Base-by-base conservation (phyloP, 2,329 filamentous ascomycete genomes). In the Fusarium virguliforme region DNA sequence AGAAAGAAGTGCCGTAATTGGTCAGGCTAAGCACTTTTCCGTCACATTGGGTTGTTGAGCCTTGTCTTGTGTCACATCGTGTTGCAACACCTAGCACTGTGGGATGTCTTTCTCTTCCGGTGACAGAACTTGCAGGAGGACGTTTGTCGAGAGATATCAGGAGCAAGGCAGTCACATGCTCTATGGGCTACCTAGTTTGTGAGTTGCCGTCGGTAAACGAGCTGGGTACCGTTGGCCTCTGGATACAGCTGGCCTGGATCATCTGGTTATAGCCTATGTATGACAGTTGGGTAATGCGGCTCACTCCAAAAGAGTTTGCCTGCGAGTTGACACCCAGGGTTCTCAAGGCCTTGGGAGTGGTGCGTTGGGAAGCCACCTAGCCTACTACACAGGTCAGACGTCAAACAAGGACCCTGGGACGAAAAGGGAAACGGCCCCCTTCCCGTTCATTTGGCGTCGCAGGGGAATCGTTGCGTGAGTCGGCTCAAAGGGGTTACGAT, bases 1-100 rank as follows among this genome's bases (percentile, higher is more conserved):
- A 40, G 37, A 48, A 73, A 68, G 55, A 72, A 71, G 59, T 72
- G 66, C 70, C 69, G 69, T 72, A 70, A 72, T 72, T 72, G 70
- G 70, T 41, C 65, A 51, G 26, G 41, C 43, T 48, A 22, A 26
- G 10, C 37, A 32, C 46, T 72, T 64, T 38, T 48, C 51, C 38
- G 65, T 56, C 41, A 30, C 59, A 43, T 57, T 60, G 54, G 58
- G 55, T 54, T 34, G 50, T 8, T 35, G 30, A 35, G 57, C 51
- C 46, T 18, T 30, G 46, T 34, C 15, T 22, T 4, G 57, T 60
- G 58, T 54, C 26, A 35, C 46, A 57, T 57, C 57, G 43, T 60
- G 37, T n/a, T 41, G 28, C 58, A n/a, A 32, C n/a, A 26, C 46
- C 46, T 24, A 7, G 40, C 40, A 10, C 18, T 43, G 22, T 24